Conservation (phyloP, 164 flowering plant species). For the Annona cherimola region DNA sequence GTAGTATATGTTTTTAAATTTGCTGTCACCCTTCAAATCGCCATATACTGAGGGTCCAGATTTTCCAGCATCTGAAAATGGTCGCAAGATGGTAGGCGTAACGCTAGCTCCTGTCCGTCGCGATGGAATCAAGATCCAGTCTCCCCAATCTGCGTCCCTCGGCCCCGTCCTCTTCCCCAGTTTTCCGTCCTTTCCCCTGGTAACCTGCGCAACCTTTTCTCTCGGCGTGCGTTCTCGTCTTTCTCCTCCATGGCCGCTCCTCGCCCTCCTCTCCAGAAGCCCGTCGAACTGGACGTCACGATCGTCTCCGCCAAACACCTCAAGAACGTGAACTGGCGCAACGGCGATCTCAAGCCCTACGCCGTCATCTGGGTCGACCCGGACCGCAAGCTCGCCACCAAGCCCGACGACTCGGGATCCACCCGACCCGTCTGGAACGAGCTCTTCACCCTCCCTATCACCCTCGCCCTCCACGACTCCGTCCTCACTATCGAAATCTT, state of each 20-base stretch:
- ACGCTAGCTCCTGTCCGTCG: too few relatives aligned
- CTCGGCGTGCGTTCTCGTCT: conserved; percentile 2
- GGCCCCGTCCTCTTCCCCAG: background rate
- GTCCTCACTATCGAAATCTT: conserved; percentile 57
- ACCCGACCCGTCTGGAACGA: conserved; percentile 84
- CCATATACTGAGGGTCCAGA: too few relatives aligned
- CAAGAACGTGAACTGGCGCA: conserved; percentile 82
- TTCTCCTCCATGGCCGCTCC: conserved; percentile 17
- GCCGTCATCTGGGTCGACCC: conserved; percentile 70
- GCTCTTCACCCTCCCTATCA: conserved; percentile 49
- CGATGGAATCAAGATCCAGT: too few relatives aligned
- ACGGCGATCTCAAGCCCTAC: conserved; percentile 76
- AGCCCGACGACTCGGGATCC: conserved; percentile 57
- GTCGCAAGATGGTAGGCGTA: too few relatives aligned
- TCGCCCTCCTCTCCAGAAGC: conserved; percentile 24
- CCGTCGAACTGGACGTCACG: conserved; percentile 59
- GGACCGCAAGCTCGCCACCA: conserved; percentile 62
- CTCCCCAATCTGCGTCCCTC: too few relatives aligned
- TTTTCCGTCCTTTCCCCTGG: background rate
- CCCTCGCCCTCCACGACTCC: conserved; percentile 35
- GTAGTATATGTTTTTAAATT: too few relatives aligned
- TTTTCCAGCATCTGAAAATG: too few relatives aligned
- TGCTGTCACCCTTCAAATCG: too few relatives aligned
- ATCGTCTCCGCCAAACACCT: conserved; percentile 81
- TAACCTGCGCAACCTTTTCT: too few relatives aligned